Evolutionary conservation across 768 basidiomycete species (phyloP), one percentile per base, ranked within the genome.

Genomic region (Phaeotremella fagi): DNA sequence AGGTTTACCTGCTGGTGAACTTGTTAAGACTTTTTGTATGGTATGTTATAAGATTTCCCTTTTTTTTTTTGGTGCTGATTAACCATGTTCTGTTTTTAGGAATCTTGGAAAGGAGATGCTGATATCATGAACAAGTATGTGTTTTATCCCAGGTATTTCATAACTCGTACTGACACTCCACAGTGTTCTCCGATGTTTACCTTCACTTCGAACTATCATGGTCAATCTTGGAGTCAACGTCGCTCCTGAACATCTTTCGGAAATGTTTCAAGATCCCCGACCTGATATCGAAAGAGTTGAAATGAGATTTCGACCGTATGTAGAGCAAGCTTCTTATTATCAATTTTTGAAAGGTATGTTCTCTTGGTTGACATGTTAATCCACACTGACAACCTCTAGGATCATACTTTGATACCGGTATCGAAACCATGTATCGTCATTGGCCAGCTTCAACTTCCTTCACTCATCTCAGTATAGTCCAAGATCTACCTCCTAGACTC

Each of bases 301-400:
- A 3, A 67, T 94, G 48, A 76, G 85, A 55, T 92, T 94, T 74
- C 80, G 85, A 50, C 90, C 90, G 3, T 92, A 91, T 85, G 74
- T 76, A 9, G 80, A 84, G 62, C 81, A 78, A 67, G 85, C 87
- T 1, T 84, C 81, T 0, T 92, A 91, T 70, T 83, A 84, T 59
- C 86, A 86, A 55, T 91, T 92, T 70, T 80, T 89, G 33, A 85
- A 83, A 76, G 74, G 86, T 82, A 52, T 46, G 71, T 54, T 20
- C 23, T 16, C 37, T 15, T n/a, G 9, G 15, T 12, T 28, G 24
- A 20, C 26, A 50, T 25, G 48, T 25, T 50, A 25, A 20, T 35
- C 14, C 6, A 6, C 20, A 38, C 5, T 47, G 37, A 48, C 37
- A 4, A 41, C 18, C 47, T 42, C 31, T 84, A 83, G 90, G 90